Evolutionary conservation across 106 monocot genomes (phyloP), one percentile per base, ranked within the genome.

Genomic region (Dendrobium chrysotoxum): DNA sequence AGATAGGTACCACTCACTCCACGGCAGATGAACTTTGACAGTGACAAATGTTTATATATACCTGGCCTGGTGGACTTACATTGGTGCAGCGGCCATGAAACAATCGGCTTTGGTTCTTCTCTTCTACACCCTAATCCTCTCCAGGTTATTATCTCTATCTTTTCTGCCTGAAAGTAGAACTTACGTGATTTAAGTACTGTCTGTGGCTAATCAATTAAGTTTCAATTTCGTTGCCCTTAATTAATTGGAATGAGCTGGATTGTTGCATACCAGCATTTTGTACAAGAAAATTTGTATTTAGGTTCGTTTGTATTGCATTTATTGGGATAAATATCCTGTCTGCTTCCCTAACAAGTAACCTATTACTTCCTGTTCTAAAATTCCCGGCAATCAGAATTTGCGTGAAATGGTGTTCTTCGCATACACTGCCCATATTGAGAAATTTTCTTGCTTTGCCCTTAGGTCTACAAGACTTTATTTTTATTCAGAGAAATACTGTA

Each of bases 61-160:
- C 50, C 15, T 50, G 13, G 13, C 50, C 15, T 0, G 61, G 61
- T 61, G n/a, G 23, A 23, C n/a, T n/a, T 23, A 23, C 31, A 35
- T 70, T 40, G 76, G 47, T 26, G 45, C 47, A 2, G 45, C 74
- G 47, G 26, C 47, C 25, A 81, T 81, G 81, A 64, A 9, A 40
- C 55, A 23, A 26, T 12, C 81, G n/a, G 45, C 3, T 41, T 28
- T 76, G 75, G 16, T 64, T 65, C 41, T 76, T 64, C 28, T 81
- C 64, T 76, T 61, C 42, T 75, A 41, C 13, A 61, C 75, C 65
- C 61, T 81, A 26, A 42, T 76, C 39, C 7, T 81, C 41, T 76
- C 20, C 26, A 75, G 81, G 81, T 81, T 76, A 10, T 47, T 15
- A 28, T 21, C 7, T 74, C 47, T 76, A 46, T 40, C 40, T 41